Conservation (phyloP, 176 grass and related monocot species). For the Elaeis guineensis region DNA sequence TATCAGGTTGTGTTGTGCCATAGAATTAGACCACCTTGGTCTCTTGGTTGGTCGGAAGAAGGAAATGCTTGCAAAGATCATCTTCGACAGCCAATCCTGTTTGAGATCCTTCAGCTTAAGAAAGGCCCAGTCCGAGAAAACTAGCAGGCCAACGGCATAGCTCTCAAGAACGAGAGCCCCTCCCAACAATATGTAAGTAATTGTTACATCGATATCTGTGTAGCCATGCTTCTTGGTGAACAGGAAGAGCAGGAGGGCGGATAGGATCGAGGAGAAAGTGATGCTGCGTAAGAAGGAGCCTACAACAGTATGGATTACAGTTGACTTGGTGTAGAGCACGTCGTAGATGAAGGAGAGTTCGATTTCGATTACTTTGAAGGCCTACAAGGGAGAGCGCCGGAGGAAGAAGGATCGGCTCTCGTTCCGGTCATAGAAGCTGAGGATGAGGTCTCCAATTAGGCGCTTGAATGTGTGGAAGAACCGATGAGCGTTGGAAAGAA, state of each 20-base stretch:
- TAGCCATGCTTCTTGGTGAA: constrained; percentile 14
- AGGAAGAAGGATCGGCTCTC: constrained; percentile 23
- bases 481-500: background rate
- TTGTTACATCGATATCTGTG: constrained; percentile 11
- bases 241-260: constrained; percentile 20
- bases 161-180: constrained; percentile 20
- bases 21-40: constrained; percentile 30
- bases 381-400: background rate
- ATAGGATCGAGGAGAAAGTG: constrained; percentile 21
- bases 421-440: constrained; percentile 10
- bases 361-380: constrained; percentile 22
- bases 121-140: constrained; percentile 21
- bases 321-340: constrained; percentile 59
- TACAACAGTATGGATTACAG: background rate
- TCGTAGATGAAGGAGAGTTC: constrained; percentile 66
- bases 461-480: background rate
- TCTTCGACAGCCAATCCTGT: background rate
- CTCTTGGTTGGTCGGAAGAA: background rate
- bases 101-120: background rate
- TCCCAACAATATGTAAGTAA: constrained; percentile 46
- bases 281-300: constrained; percentile 27
- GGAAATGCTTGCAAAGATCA: background rate
- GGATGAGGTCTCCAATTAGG: constrained; percentile 2
- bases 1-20: constrained; percentile 44
- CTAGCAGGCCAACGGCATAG: background rate